These are phyloP conservation scores for Pichia manshurica DNA, from an alignment of 805 yeast genomes.

Conservation along the genomic window DNA sequence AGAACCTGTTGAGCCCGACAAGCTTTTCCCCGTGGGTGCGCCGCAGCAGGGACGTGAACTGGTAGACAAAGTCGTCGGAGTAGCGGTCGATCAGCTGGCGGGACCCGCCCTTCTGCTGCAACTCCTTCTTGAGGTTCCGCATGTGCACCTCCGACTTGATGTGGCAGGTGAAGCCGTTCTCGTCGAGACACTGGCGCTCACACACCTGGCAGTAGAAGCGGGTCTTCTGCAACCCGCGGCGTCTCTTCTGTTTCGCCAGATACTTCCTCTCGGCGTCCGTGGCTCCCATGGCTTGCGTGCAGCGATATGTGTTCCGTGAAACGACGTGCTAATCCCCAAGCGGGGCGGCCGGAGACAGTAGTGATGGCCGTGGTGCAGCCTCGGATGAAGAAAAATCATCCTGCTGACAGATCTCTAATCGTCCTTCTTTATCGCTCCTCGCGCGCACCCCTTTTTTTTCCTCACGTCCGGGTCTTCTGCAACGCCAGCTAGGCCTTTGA, in stretches of 20 bases:
- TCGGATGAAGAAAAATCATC: no score
- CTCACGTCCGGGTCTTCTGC: no score
- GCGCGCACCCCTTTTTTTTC: no score
- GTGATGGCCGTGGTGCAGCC: no score
- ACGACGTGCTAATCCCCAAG: no score
- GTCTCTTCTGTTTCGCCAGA: constrained; percentile 55
- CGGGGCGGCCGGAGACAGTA: no score
- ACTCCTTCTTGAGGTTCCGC: constrained; percentile 40
- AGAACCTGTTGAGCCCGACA: constrained; percentile 76
- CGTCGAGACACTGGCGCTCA: constrained; percentile 90
- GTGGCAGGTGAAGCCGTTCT: constrained; percentile 91
- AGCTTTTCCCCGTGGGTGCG: constrained; percentile 75
- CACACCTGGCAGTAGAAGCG: constrained; percentile 89
- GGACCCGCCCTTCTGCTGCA: no score
- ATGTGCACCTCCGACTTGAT: constrained; percentile 75
- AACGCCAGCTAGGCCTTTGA: no score
- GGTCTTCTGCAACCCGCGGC: constrained; percentile 80
- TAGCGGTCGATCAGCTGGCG: constrained; percentile 51
- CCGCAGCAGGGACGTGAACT: constrained; percentile 58
- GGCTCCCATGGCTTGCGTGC: constrained; percentile 1
- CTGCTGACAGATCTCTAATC: no score
- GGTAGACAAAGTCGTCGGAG: constrained; percentile 53
- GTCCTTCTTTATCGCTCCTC: no score
- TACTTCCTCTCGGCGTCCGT: constrained; percentile 12
- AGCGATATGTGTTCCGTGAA: no score